A percentile compares a stretch with the other conserved stretches of the same genome.
These are phyloP conservation scores for Salix purpurea DNA, from an alignment of 345 rosid species.

Conservation along the genomic window DNA sequence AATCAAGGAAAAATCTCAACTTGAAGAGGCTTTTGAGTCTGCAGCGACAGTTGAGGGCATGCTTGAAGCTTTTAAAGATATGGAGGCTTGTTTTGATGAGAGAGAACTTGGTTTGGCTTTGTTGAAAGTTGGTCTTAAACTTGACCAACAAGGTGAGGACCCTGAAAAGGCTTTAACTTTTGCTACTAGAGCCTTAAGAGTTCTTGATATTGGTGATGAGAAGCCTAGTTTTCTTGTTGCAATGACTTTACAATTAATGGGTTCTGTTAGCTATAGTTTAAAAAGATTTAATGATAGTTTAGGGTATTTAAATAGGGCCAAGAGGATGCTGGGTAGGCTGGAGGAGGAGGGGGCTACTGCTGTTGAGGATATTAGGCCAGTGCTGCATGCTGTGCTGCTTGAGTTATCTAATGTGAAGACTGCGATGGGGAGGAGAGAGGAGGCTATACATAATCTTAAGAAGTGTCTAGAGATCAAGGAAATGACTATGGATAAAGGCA, in stretches of 20 bases:
- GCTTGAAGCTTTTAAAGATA: conserved; percentile 59
- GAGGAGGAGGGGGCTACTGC: conserved; percentile 44
- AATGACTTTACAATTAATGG: conserved; percentile 75
- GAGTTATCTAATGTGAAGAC: conserved; percentile 81
- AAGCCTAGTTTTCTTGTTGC: conserved; percentile 54
- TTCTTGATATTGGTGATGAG: conserved; percentile 43
- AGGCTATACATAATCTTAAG: conserved; percentile 68
- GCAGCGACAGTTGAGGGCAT: conserved; percentile 69
- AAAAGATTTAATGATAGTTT: conserved; percentile 76
- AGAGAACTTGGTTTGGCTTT: conserved; percentile 73
- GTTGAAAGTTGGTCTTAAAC: conserved; percentile 74
- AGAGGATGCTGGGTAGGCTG: conserved; percentile 53
- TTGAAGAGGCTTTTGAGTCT: conserved; percentile 85
- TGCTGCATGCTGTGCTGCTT: conserved; percentile 68
- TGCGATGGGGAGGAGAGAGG: conserved; percentile 90
- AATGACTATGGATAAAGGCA: conserved; percentile 57
- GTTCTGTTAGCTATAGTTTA: conserved; percentile 59
- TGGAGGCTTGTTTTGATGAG: conserved; percentile 71
- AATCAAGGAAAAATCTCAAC: conserved; percentile 51
- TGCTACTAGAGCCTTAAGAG: conserved; percentile 63
- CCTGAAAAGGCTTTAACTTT: conserved; percentile 60
- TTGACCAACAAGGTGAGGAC: conserved; percentile 82
- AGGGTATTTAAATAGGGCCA: conserved; percentile 75
- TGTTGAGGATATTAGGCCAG: conserved; percentile 58
- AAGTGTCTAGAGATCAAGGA: conserved; percentile 78